These are phyloP conservation scores for Mucor saturninus DNA, from an alignment of 371 early-diverging fungal species.

Conservation along the genomic window DNA sequence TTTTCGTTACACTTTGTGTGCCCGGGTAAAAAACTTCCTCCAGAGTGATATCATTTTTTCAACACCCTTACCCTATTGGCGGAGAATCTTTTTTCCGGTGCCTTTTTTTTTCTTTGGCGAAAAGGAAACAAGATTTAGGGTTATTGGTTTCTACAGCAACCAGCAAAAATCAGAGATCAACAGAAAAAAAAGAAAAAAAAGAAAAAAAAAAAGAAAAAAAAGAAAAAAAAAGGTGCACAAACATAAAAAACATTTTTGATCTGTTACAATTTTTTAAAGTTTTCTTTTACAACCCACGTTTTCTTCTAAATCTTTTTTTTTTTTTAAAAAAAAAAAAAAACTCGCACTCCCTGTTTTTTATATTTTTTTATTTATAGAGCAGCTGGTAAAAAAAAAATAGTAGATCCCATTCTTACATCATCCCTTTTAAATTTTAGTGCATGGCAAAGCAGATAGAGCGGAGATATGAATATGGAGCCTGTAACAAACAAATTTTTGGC, in stretches of 20 bases:
- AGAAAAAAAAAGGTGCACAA: too few species aligned
- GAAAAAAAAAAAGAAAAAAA: too few species aligned
- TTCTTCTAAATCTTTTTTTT: background rate
- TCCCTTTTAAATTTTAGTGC: too few species aligned
- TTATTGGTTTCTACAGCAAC: too few species aligned
- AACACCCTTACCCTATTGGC: background rate
- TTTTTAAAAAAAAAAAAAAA: background rate
- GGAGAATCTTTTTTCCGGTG: constrained; percentile 5
- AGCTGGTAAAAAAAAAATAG: too few species aligned
- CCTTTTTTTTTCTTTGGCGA: too few species aligned
- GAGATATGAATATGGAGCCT: constrained; percentile 1
- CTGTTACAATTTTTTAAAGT: constrained; percentile 4
- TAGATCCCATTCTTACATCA: too few species aligned
- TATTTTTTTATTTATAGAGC: too few species aligned
- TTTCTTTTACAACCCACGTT: constrained; percentile 1
- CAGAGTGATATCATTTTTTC: constrained; percentile 15
- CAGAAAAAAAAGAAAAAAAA: too few species aligned
- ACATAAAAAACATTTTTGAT: background rate
- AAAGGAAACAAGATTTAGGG: too few species aligned
- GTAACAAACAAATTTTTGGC: background rate
- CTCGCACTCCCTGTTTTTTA: too few species aligned
- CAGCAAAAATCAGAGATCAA: too few species aligned
- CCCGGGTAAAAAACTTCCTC: constrained; percentile 14
- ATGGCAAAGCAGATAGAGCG: background rate
- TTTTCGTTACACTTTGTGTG: background rate